phyloP scores from a whole-genome alignment of 2,329 filamentous ascomycete species.

The Xylariaceae sp. region DNA sequence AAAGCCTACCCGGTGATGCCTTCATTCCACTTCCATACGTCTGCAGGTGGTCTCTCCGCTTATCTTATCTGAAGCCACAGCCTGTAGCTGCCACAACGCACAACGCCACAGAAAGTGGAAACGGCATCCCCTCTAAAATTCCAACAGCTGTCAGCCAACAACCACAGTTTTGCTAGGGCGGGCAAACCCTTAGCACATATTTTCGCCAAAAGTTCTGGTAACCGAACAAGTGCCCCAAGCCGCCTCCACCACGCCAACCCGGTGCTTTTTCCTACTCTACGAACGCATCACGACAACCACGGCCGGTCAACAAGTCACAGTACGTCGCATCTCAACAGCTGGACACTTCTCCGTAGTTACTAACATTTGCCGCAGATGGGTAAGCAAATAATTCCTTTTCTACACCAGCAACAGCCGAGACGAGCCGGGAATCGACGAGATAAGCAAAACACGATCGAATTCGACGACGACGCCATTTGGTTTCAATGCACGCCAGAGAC shows the following conservation, averaged over 20 bases:
- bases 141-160: conserved; percentile 16
- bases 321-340: conserved; percentile 35
- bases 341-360: conserved; percentile 6
- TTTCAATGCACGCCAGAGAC: too few species aligned
- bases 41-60: too few species aligned
- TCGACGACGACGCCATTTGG: too few species aligned
- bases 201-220: conserved; percentile 27
- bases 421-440: not conserved
- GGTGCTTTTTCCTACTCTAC: conserved; percentile 23
- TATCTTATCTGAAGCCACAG: conserved; percentile 7
- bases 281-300: conserved; percentile 36
- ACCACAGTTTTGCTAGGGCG: conserved; percentile 24
- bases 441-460: too few species aligned
- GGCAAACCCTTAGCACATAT: conserved; percentile 31
- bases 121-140: not conserved
- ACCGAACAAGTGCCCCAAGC: conserved; percentile 23
- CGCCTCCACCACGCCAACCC: conserved; percentile 23
- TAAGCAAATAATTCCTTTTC: conserved; percentile 22
- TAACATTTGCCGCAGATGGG: conserved; percentile 29
- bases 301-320: conserved; percentile 44
- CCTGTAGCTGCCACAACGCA: not conserved
- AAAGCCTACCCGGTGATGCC: too few species aligned
- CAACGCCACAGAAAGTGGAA: conserved; percentile 1
- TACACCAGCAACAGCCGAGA: conserved; percentile 8
- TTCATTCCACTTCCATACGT: too few species aligned